Conservation (phyloP, 768 basidiomycete genomes). For the Cystobasidium ongulense region DNA sequence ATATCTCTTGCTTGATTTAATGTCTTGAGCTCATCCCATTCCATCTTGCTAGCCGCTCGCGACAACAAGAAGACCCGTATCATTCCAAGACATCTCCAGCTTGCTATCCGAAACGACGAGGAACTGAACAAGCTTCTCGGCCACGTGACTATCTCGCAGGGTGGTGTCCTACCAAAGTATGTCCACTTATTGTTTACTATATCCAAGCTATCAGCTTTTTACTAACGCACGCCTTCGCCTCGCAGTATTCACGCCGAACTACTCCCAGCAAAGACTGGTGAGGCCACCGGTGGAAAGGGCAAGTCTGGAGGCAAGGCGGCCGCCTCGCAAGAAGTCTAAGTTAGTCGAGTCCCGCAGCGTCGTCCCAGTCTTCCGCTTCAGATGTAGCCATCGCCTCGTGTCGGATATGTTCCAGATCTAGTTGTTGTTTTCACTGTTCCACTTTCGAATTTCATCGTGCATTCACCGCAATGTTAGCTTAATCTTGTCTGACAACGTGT, state of each 20-base stretch:
- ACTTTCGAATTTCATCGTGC: conserved; percentile 4
- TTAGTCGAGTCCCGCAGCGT: background rate
- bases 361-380: background rate
- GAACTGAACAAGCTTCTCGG: conserved; percentile 53
- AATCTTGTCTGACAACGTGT: too few species aligned
- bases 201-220: too few species aligned
- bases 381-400: background rate
- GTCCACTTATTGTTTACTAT: background rate
- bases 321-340: conserved; percentile 21
- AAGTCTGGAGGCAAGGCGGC: conserved; percentile 25
- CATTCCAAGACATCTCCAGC: conserved; percentile 66
- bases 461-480: background rate
- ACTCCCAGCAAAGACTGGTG: conserved; percentile 29
- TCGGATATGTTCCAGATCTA: background rate
- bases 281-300: background rate
- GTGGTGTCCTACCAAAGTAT: conserved; percentile 44
- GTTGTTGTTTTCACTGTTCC: background rate
- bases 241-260: conserved; percentile 33
- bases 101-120: conserved; percentile 69
- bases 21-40: background rate
- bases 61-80: conserved; percentile 78
- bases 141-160: conserved; percentile 72
- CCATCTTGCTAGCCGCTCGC: conserved; percentile 52
- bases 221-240: background rate
- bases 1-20: conserved; percentile 50